These are phyloP conservation scores for Hericium coralloides DNA, from an alignment of 768 basidiomycete species.

Conservation along the genomic window DNA sequence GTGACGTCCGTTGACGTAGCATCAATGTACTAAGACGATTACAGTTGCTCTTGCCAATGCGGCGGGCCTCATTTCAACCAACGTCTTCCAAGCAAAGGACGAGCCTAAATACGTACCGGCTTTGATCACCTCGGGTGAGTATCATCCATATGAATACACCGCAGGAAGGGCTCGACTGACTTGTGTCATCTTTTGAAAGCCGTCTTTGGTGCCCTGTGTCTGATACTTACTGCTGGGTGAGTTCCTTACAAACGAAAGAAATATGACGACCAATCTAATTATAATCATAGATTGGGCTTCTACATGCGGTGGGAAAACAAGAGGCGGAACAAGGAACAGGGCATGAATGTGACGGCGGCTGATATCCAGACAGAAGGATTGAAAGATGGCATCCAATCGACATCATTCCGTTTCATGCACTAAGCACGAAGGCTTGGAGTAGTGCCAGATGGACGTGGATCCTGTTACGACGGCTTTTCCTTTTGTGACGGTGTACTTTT, in stretches of 20 bases:
- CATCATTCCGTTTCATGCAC: slow-evolving; percentile 41
- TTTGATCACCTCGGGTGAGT: slow-evolving; percentile 33
- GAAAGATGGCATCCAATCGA: slow-evolving; percentile 31
- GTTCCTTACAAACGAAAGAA: slow-evolving; percentile 3
- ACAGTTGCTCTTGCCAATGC: neutral
- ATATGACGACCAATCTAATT: slow-evolving; percentile 1
- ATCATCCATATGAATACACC: neutral
- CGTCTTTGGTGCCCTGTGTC: slow-evolving; percentile 37
- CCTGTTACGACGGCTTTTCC: too few species aligned
- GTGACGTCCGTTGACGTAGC: neutral
- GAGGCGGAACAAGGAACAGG: slow-evolving; percentile 21
- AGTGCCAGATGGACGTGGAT: too few species aligned
- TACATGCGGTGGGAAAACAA: slow-evolving; percentile 44
- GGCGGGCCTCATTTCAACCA: slow-evolving; percentile 41
- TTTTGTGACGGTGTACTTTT: too few species aligned
- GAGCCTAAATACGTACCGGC: slow-evolving; percentile 43
- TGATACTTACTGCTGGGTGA: slow-evolving; percentile 32
- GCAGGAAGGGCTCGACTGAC: too few species aligned
- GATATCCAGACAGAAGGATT: slow-evolving; percentile 39
- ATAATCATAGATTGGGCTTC: slow-evolving; percentile 26
- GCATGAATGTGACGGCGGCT: slow-evolving; percentile 26
- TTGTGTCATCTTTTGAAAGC: slow-evolving; percentile 20
- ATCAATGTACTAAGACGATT: neutral
- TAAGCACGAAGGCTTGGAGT: neutral
- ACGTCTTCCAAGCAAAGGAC: slow-evolving; percentile 42